These are phyloP conservation scores for Lyophyllum semitale DNA, from an alignment of 768 basidiomycete genomes.

Conservation along the genomic window DNA sequence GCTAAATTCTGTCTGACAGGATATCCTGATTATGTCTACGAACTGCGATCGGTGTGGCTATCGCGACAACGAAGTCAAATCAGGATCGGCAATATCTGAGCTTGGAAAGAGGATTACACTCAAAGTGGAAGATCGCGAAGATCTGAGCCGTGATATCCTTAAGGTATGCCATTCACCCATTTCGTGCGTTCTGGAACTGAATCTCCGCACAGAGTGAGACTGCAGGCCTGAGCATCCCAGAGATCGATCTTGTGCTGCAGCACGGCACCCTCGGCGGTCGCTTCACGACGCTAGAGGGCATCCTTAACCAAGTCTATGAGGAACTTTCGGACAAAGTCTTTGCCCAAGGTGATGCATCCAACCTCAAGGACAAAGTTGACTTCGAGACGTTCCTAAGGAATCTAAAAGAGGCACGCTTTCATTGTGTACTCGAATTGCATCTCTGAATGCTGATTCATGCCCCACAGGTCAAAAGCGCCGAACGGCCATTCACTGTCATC, in stretches of 20 bases:
- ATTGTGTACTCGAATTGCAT: not conserved
- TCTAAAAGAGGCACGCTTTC: constrained; percentile 66
- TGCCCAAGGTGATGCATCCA: constrained; percentile 66
- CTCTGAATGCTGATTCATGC: constrained; percentile 2
- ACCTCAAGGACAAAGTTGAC: constrained; percentile 46
- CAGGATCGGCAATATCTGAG: constrained; percentile 85
- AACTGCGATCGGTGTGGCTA: constrained; percentile 96
- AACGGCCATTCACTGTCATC: constrained; percentile 85
- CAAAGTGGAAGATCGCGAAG: constrained; percentile 90
- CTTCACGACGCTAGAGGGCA: constrained; percentile 96
- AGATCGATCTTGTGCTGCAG: constrained; percentile 90
- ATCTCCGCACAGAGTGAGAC: constrained; percentile 77
- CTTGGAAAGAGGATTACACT: constrained; percentile 86
- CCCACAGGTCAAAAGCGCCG: constrained; percentile 72
- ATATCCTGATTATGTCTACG: constrained; percentile 82
- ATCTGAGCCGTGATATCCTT: constrained; percentile 89
- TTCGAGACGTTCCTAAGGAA: constrained; percentile 78
- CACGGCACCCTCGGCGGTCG: constrained; percentile 95
- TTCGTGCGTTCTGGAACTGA: not conserved
- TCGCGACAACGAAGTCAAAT: constrained; percentile 97
- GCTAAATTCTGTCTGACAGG: constrained; percentile 44
- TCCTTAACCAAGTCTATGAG: constrained; percentile 92
- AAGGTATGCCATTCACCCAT: constrained; percentile 59
- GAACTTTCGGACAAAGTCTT: constrained; percentile 91
- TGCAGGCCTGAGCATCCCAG: constrained; percentile 86